Conservation (phyloP, 2,329 filamentous ascomycete genomes). For the Apiospora arundinis region DNA sequence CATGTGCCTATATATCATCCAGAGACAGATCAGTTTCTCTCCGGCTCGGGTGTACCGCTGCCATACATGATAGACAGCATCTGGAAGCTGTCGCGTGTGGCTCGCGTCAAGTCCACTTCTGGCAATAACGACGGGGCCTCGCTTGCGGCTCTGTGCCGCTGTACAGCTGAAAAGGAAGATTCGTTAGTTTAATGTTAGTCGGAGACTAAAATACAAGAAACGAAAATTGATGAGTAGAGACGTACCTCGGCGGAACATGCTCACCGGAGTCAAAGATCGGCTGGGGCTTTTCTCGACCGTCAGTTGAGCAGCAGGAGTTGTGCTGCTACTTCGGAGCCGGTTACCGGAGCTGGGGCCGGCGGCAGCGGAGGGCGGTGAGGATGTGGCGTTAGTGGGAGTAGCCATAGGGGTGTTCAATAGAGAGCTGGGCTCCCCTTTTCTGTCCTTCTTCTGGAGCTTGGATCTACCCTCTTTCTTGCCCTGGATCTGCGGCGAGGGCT, state of each 20-base stretch:
- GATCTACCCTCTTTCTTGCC: neutral
- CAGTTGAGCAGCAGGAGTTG: neutral
- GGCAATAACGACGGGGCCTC: neutral
- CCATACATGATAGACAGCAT: conserved; percentile 19
- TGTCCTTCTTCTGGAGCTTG: neutral
- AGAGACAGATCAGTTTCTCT: too few relatives aligned
- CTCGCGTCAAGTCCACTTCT: conserved; percentile 3
- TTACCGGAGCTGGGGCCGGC: neutral
- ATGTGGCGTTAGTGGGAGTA: neutral
- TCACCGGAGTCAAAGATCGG: neutral
- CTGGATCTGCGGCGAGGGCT: neutral
- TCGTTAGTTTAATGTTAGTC: neutral
- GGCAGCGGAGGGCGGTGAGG: neutral
- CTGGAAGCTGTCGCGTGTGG: conserved; percentile 16
- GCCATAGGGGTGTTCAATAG: too few relatives aligned
- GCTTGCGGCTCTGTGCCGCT: neutral
- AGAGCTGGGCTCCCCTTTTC: neutral
- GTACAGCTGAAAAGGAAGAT: neutral
- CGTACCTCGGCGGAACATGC: conserved; percentile 13
- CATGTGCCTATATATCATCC: neutral
- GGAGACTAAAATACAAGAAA: neutral
- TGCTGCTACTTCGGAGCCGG: neutral
- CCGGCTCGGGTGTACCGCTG: neutral
- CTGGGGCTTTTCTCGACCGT: neutral
- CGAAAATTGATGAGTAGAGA: neutral